A percentile compares a stretch with the other conserved stretches of the same genome.
Conservation (phyloP, 179 eudicot species). For the Monotropa hypopitys region DNA sequence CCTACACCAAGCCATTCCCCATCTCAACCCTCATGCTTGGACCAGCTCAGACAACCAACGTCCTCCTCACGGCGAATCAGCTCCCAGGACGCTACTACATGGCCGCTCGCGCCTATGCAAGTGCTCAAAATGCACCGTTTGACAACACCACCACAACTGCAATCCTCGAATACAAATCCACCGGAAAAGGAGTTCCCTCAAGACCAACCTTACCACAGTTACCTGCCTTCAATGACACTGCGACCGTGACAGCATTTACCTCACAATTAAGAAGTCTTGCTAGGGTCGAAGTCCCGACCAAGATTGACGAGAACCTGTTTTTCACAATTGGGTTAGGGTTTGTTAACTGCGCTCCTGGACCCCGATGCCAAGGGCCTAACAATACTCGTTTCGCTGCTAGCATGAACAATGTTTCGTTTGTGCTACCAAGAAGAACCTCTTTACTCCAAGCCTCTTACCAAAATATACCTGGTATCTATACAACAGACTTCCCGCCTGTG, state of each 20-base stretch:
- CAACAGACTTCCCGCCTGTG: slow-evolving; percentile 67
- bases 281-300: slow-evolving; percentile 33
- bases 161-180: slow-evolving; percentile 47
- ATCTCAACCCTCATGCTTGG: slow-evolving; percentile 63
- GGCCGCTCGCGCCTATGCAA: slow-evolving; percentile 74
- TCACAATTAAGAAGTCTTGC: slow-evolving; percentile 33
- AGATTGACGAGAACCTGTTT: slow-evolving; percentile 43
- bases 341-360: slow-evolving; percentile 58
- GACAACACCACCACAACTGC: slow-evolving; percentile 89
- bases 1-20: slow-evolving; percentile 57
- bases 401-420: slow-evolving; percentile 69
- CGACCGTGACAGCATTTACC: slow-evolving; percentile 40
- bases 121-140: slow-evolving; percentile 43
- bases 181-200: slow-evolving; percentile 7
- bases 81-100: slow-evolving; percentile 56
- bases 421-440: slow-evolving; percentile 43
- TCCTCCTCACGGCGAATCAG: slow-evolving; percentile 60
- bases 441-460: slow-evolving; percentile 60
- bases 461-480: slow-evolving; percentile 52
- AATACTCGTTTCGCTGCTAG: slow-evolving; percentile 69
- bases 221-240: slow-evolving; percentile 58
- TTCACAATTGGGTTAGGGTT: slow-evolving; percentile 59
- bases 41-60: slow-evolving; percentile 80
- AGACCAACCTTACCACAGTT: slow-evolving; percentile 36
- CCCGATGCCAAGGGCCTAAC: slow-evolving; percentile 76